Evolutionary conservation across 192 early-diverging fungal species (phyloP), one percentile per base, ranked within the genome.

Genomic region (Entophlyctis luteolus): DNA sequence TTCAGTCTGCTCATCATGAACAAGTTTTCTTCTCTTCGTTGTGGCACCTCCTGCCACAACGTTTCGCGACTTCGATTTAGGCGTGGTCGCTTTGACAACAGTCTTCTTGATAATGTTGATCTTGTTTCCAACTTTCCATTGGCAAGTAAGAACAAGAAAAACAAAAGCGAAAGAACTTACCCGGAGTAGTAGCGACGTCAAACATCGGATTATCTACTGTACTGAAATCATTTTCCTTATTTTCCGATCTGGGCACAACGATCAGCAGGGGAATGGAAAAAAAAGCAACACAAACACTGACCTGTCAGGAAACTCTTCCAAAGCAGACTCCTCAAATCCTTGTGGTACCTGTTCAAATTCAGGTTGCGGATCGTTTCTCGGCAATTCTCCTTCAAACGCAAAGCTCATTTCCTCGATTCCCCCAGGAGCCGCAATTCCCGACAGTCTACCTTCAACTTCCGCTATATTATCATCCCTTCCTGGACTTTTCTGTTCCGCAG

Each of bases 1-100:
- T 72, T 91, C 87, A 1, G 84, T 91, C n/a, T 80, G 68, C 4
- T 78, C 70, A 65, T 93, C 90, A 12, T 31, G 29, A 1, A 91
- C 79, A 31, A 87, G 67, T 1, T 89, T 59, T 55, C 78, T 87
- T 38, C 87, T 82, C 55, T 82, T 82, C 38, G 62, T 73, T 1
- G 39, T 48, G 34, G 55, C 63, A 46, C 4, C 48, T 6, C 50
- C 47, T 6, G 2, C n/a, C 46, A 3, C 36, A 16, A 16, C 38
- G 27, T 18, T 35, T 33, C 28, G 16, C 8, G 55, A 25, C 50
- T 49, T n/a, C 28, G 16, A 36, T 31, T 62, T 28, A 20, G 50
- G 3, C 20, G 25, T 54, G 22, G 52, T 54, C 8, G 52, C 29
- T 31, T n/a, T n/a, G 31, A 55, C 27, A 55, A 55, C 54, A 10